phyloP scores from a whole-genome alignment of 805 yeast genomes.

The Candida krabiensis region DNA sequence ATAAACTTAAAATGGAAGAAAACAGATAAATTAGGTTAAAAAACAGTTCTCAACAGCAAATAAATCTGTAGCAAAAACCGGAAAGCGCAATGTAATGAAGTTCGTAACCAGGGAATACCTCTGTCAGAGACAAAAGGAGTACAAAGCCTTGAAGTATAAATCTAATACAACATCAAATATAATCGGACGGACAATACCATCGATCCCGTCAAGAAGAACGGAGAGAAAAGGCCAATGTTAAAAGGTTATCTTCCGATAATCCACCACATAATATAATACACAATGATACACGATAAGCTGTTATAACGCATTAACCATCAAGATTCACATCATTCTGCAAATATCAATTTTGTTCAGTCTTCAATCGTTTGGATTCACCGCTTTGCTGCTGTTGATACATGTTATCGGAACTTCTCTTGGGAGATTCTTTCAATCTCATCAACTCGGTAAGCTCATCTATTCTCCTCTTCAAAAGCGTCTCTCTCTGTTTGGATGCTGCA shows the following conservation, averaged over 20 bases:
- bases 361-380: constrained; percentile 21
- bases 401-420: constrained; percentile 11
- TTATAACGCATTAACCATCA: too few relatives aligned
- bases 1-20: too few relatives aligned
- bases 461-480: constrained; percentile 45
- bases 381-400: constrained; percentile 13
- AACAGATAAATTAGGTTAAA: too few relatives aligned
- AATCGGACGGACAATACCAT: too few relatives aligned
- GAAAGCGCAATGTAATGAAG: not conserved
- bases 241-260: too few relatives aligned
- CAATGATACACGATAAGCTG: not conserved
- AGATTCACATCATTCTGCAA: too few relatives aligned
- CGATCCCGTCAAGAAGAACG: too few relatives aligned
- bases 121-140: not conserved
- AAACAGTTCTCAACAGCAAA: not conserved
- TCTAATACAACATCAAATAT: not conserved
- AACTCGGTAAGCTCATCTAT: constrained; percentile 41
- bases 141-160: not conserved
- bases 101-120: not conserved
- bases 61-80: not conserved
- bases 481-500: constrained; percentile 52
- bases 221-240: too few relatives aligned
- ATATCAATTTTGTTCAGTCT: constrained; percentile 15
- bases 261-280: not conserved
- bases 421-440: constrained; percentile 10